Conservation (phyloP, 2,329 filamentous ascomycete species). For the Tolypocladium tundrense region DNA sequence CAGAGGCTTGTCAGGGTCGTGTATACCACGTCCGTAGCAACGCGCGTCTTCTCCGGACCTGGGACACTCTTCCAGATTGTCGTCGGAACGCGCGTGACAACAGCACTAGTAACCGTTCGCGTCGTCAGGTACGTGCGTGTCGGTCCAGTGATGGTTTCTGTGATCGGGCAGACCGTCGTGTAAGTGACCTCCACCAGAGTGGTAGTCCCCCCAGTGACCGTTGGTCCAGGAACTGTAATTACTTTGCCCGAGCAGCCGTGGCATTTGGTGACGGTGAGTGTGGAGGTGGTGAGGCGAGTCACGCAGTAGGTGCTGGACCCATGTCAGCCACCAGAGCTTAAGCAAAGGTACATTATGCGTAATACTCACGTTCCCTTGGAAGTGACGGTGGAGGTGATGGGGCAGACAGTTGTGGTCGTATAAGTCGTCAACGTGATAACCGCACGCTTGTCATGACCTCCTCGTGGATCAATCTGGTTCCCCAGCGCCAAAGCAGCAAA, state of each 20-base stretch:
- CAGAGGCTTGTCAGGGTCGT: constrained; percentile 31
- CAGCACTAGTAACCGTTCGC: constrained; percentile 12
- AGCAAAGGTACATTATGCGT: too few relatives aligned
- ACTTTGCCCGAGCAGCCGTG: constrained; percentile 24
- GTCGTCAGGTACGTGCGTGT: constrained; percentile 19
- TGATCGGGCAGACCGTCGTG: constrained; percentile 24
- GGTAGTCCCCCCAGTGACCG: constrained; percentile 18
- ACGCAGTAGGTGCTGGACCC: constrained; percentile 27
- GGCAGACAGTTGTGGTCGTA: constrained; percentile 33
- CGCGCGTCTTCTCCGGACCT: constrained; percentile 17
- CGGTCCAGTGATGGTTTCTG: constrained; percentile 23
- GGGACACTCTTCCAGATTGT: constrained; percentile 20
- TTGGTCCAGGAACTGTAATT: constrained; percentile 25
- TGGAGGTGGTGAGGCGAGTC: constrained; percentile 33
- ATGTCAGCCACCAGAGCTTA: constrained; percentile 6
- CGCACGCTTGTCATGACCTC: neutral
- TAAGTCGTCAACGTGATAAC: constrained; percentile 21
- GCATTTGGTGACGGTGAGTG: constrained; percentile 29
- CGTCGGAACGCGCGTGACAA: constrained; percentile 19
- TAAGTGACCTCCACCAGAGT: constrained; percentile 25
- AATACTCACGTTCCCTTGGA: constrained; percentile 27
- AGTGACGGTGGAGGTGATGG: constrained; percentile 32
- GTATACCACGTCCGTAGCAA: constrained; percentile 19
- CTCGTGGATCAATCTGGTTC: constrained; percentile 1
- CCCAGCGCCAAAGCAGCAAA: constrained; percentile 4